Percentiles rank a stretch among this genome's conserved stretches.
These are phyloP conservation scores for Podospora fimiseda DNA, from an alignment of 495 filamentous ascomycete genomes.

Conservation along the genomic window DNA sequence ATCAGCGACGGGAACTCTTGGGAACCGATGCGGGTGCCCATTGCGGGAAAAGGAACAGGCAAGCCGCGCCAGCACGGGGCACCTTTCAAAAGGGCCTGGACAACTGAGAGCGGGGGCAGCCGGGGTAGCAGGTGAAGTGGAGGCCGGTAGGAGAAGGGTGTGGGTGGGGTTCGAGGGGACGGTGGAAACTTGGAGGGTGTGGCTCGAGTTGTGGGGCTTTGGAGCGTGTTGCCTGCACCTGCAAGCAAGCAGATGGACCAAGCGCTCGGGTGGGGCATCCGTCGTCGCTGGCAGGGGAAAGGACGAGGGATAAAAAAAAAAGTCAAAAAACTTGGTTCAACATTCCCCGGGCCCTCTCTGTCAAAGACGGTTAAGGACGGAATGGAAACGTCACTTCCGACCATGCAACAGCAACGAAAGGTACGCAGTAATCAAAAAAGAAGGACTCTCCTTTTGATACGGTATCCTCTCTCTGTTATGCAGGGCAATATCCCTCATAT, in stretches of 20 bases:
- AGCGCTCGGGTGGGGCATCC: conserved; percentile 27
- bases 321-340: neutral
- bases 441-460: too few relatives aligned
- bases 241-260: conserved; percentile 32
- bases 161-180: conserved; percentile 6
- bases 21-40: conserved; percentile 16
- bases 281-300: neutral
- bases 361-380: neutral
- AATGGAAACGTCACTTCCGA: conserved; percentile 1
- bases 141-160: conserved; percentile 1
- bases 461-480: conserved; percentile 3
- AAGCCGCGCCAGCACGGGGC: conserved; percentile 17
- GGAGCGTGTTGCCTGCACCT: conserved; percentile 2
- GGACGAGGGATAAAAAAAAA: conserved; percentile 22
- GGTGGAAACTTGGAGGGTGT: conserved; percentile 22
- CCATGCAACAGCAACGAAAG: neutral
- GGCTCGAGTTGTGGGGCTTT: conserved; percentile 17
- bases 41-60: conserved; percentile 28
- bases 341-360: neutral
- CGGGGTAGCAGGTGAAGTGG: conserved; percentile 1
- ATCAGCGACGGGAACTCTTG: conserved; percentile 17
- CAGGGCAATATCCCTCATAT: conserved; percentile 8
- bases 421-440: too few relatives aligned
- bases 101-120: conserved; percentile 13
- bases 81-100: conserved; percentile 26